phyloP scores from a whole-genome alignment of 306 rosid species.

The Datisca glomerata region DNA sequence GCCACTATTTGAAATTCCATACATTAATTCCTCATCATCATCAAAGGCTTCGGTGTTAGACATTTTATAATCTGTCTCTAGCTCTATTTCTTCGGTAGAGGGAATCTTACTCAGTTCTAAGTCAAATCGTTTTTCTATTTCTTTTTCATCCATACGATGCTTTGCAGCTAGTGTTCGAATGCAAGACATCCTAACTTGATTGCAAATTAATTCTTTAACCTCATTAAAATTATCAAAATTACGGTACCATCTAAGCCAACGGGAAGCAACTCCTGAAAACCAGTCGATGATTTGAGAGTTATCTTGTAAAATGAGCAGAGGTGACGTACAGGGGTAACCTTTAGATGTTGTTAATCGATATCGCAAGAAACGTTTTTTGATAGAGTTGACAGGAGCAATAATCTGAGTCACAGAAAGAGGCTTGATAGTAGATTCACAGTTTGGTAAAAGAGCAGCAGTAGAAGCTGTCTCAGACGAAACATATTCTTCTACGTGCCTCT shows the following conservation, averaged over 20 bases:
- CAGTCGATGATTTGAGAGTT: conserved; percentile 59
- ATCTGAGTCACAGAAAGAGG: conserved; percentile 36
- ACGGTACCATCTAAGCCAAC: conserved; percentile 81
- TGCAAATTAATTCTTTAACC: conserved; percentile 43
- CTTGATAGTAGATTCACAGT: conserved; percentile 27
- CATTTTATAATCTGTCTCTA: conserved; percentile 28
- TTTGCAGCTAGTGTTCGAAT: conserved; percentile 81
- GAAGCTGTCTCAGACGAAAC: conserved; percentile 61
- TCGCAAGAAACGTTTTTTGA: conserved; percentile 49
- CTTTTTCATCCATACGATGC: conserved; percentile 53
- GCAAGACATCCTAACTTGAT: conserved; percentile 71
- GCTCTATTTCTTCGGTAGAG: conserved; percentile 37
- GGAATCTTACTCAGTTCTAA: conserved; percentile 56
- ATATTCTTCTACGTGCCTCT: conserved; percentile 47
- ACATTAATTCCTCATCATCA: conserved; percentile 59
- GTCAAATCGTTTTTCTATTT: conserved; percentile 62
- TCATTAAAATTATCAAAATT: conserved; percentile 49
- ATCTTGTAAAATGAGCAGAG: conserved; percentile 62
- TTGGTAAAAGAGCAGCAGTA: conserved; percentile 49
- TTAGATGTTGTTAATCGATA: conserved; percentile 53
- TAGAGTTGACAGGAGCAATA: conserved; percentile 52
- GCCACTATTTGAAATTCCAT: conserved; percentile 73
- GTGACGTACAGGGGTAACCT: conserved; percentile 43
- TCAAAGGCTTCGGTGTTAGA: conserved; percentile 35
- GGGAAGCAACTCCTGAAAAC: conserved; percentile 59